Conservation (phyloP, 768 basidiomycete species). For the Mrakia gelida region DNA sequence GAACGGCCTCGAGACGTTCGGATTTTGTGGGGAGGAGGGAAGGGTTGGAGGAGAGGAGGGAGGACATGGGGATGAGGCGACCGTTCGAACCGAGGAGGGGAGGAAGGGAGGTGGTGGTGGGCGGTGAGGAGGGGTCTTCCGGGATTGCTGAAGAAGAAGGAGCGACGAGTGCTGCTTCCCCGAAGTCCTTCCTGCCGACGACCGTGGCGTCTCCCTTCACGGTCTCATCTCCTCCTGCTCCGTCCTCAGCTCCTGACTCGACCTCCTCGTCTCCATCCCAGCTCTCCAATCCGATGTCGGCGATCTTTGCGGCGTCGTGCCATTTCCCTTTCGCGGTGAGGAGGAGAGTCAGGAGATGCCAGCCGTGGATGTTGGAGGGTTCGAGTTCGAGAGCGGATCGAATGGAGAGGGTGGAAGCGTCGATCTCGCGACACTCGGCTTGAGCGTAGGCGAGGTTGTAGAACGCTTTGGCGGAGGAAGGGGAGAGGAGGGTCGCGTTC, state of each 20-base stretch:
- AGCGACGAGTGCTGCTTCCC: background rate
- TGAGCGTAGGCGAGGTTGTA: conserved; percentile 79
- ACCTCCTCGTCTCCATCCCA: conserved; percentile 51
- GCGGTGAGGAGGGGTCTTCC: background rate
- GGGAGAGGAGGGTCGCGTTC: conserved; percentile 40
- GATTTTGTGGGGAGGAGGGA: conserved; percentile 48
- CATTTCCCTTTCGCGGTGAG: conserved; percentile 75
- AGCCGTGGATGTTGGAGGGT: conserved; percentile 61
- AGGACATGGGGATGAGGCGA: background rate
- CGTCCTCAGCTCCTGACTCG: conserved; percentile 32
- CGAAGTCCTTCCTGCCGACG: background rate
- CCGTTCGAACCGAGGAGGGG: conserved; percentile 7
- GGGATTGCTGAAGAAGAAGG: background rate
- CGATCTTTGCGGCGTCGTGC: conserved; percentile 66
- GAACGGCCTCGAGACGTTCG: conserved; percentile 67
- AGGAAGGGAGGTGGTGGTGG: background rate
- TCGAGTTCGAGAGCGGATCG: conserved; percentile 69
- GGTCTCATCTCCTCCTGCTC: background rate
- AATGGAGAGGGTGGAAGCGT: conserved; percentile 63
- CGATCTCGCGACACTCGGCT: conserved; percentile 62
- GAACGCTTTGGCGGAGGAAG: conserved; percentile 48
- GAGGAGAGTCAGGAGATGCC: conserved; percentile 84
- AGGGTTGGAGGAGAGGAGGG: conserved; percentile 41
- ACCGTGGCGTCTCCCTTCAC: background rate
- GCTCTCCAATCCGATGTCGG: conserved; percentile 71